These are phyloP conservation scores for Bruguiera sexangula DNA, from an alignment of 345 rosid species.

Conservation along the genomic window DNA sequence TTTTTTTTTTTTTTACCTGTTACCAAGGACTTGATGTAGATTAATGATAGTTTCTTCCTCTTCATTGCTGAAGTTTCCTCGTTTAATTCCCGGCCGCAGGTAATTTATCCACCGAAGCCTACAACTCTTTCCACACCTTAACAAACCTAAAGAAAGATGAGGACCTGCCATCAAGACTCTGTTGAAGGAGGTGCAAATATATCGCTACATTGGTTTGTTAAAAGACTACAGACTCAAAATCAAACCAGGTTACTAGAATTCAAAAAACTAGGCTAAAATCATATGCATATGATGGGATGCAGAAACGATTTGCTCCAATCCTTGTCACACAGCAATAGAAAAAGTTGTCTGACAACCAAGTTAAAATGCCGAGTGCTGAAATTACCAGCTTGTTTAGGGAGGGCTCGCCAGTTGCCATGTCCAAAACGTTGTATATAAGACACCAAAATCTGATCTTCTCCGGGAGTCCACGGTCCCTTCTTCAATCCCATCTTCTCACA, in stretches of 20 bases:
- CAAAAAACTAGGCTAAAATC: too few relatives aligned
- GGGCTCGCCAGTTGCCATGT: conserved; percentile 21
- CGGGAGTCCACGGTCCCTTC: conserved; percentile 22
- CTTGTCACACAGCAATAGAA: too few relatives aligned
- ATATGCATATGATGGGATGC: too few relatives aligned
- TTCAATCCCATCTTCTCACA: conserved; percentile 21
- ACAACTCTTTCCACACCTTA: conserved; percentile 24
- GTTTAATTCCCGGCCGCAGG: conserved; percentile 15
- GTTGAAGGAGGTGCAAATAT: too few relatives aligned
- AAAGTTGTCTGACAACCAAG: too few relatives aligned
- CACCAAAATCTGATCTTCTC: conserved; percentile 19
- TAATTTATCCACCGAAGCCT: conserved; percentile 23
- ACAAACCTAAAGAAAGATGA: conserved; percentile 1
- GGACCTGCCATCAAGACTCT: too few relatives aligned
- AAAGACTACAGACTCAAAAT: too few relatives aligned
- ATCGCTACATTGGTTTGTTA: too few relatives aligned
- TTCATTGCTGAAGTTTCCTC: conserved; percentile 18
- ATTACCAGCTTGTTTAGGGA: conserved; percentile 14
- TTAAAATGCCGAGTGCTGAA: too few relatives aligned
- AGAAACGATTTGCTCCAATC: too few relatives aligned
- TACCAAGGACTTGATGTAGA: conserved; percentile 5
- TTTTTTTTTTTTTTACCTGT: conserved; percentile 3
- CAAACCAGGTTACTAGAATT: too few relatives aligned
- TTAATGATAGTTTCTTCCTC: conserved; percentile 20
- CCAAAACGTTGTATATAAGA: conserved; percentile 17